Percentiles rank a stretch among this genome's conserved stretches.
Evolutionary conservation across 371 early-diverging fungal species (phyloP).

Genomic region (Dichotomocladium elegans): DNA sequence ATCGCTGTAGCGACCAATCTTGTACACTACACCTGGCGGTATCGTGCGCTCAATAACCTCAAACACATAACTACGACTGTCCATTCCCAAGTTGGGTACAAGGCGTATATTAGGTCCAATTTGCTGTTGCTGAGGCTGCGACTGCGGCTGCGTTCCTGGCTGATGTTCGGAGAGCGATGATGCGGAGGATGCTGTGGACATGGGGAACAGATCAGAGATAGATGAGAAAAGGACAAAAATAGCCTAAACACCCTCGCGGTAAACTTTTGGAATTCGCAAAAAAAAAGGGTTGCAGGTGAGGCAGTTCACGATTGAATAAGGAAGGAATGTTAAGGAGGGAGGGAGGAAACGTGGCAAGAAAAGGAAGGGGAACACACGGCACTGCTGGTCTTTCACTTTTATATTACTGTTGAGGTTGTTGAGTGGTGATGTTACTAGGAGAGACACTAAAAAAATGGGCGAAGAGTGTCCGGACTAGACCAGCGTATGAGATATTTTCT

Average conservation of each 20-base stretch:
- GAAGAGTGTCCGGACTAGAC: no score
- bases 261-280: constrained; percentile 35
- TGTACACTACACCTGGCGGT: constrained; percentile 59
- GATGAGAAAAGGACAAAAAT: constrained; percentile 13
- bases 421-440: no score
- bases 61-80: constrained; percentile 72
- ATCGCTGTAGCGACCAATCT: constrained; percentile 82
- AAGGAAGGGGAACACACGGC: no score
- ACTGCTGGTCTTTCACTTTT: no score
- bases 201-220: neutral
- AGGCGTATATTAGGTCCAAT: constrained; percentile 60
- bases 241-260: constrained; percentile 23
- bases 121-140: neutral
- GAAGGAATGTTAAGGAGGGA: no score
- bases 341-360: no score
- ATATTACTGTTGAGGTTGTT: no score
- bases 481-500: no score
- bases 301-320: constrained; percentile 2
- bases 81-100: constrained; percentile 70
- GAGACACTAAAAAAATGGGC: no score
- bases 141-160: neutral
- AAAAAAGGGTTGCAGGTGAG: constrained; percentile 26
- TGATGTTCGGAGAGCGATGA: no score
- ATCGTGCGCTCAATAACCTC: constrained; percentile 79
- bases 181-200: neutral